These are phyloP conservation scores for Trichosporon ovoides DNA, from an alignment of 1,284 basidiomycete species.

Conservation along the genomic window DNA sequence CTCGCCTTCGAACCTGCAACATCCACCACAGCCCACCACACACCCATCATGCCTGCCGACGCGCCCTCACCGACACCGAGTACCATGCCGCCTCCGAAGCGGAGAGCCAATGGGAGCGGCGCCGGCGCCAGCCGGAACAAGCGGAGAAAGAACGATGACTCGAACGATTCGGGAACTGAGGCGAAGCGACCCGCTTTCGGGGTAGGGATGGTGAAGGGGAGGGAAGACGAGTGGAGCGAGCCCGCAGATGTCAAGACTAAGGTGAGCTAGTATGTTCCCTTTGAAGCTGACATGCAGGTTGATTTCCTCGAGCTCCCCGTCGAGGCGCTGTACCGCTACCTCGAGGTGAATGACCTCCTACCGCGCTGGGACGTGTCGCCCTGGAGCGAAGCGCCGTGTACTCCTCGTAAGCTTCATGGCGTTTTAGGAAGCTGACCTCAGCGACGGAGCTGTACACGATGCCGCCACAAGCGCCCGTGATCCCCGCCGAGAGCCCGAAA, in stretches of 20 bases:
- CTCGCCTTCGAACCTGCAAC: background rate
- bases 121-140: slow-evolving; percentile 26
- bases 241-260: slow-evolving; percentile 39
- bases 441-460: slow-evolving; percentile 36
- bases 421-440: slow-evolving; percentile 6
- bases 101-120: background rate
- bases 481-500: slow-evolving; percentile 15
- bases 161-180: slow-evolving; percentile 16
- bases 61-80: slow-evolving; percentile 22
- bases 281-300: slow-evolving; percentile 26
- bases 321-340: slow-evolving; percentile 41
- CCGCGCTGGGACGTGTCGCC: slow-evolving; percentile 43
- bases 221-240: slow-evolving; percentile 38
- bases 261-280: slow-evolving; percentile 24
- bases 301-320: slow-evolving; percentile 43
- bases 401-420: slow-evolving; percentile 33
- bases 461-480: slow-evolving; percentile 23
- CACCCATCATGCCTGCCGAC: slow-evolving; percentile 17
- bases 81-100: slow-evolving; percentile 11
- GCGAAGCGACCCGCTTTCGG: slow-evolving; percentile 16
- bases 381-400: slow-evolving; percentile 44
- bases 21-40: background rate
- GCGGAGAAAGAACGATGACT: slow-evolving; percentile 36
- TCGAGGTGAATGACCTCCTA: slow-evolving; percentile 42
- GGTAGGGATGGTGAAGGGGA: slow-evolving; percentile 28